These are phyloP conservation scores for Syzygium malaccense DNA, from an alignment of 441 rosid species.

Conservation along the genomic window DNA sequence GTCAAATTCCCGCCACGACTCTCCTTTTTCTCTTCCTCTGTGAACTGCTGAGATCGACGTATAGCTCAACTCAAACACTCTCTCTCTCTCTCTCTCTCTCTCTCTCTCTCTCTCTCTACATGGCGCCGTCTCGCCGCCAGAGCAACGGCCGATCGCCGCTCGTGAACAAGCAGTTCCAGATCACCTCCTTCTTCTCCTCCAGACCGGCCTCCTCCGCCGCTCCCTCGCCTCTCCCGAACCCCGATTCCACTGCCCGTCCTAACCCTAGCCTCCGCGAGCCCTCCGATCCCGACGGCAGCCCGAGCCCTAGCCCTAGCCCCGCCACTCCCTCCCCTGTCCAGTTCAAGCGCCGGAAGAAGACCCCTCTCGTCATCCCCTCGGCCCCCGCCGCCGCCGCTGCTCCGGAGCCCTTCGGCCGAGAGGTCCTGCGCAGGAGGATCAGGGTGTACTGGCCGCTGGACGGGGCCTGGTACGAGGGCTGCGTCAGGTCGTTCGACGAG, in stretches of 20 bases:
- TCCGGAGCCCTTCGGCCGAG: slow-evolving; percentile 34
- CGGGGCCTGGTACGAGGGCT: slow-evolving; percentile 81
- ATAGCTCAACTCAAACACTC: neutral
- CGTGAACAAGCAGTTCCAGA: slow-evolving; percentile 81
- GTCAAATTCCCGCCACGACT: slow-evolving; percentile 31
- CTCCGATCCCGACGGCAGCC: neutral
- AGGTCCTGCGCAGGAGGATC: slow-evolving; percentile 60
- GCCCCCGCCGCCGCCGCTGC: neutral
- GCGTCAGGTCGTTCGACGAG: slow-evolving; percentile 35
- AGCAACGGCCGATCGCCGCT: slow-evolving; percentile 71
- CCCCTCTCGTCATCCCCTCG: slow-evolving; percentile 52
- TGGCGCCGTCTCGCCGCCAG: slow-evolving; percentile 70
- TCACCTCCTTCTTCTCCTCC: slow-evolving; percentile 62
- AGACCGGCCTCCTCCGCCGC: slow-evolving; percentile 15
- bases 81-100: neutral
- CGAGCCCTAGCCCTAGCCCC: slow-evolving; percentile 44
- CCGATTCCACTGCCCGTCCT: slow-evolving; percentile 26
- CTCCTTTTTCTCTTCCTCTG: neutral
- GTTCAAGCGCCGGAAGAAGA: slow-evolving; percentile 44
- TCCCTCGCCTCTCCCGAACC: slow-evolving; percentile 24
- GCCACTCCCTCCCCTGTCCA: slow-evolving; percentile 68
- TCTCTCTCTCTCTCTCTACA: slow-evolving; percentile 2
- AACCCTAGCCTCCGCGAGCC: slow-evolving; percentile 11
- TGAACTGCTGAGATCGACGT: neutral
- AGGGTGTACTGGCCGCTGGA: slow-evolving; percentile 97